phyloP scores from a whole-genome alignment of 1,284 basidiomycete species.

The Hypsizygus ulmarius region DNA sequence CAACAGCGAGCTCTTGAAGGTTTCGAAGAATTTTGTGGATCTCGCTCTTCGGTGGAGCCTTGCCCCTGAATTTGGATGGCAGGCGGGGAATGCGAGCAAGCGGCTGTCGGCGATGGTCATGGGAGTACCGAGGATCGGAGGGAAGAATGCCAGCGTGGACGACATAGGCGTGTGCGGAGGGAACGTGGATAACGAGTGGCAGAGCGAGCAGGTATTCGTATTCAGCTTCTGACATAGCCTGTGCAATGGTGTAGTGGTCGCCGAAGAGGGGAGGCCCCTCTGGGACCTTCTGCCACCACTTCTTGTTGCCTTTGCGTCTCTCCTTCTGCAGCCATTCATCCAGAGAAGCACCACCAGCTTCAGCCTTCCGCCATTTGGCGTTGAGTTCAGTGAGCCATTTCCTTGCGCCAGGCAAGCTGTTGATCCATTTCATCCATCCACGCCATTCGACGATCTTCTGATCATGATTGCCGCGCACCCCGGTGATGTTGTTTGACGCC shows the following conservation, averaged over 20 bases:
- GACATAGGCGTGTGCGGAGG: constrained; percentile 72
- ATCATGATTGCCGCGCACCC: constrained; percentile 91
- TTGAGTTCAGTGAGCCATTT: constrained; percentile 51
- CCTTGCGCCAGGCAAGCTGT: constrained; percentile 41
- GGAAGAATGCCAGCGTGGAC: constrained; percentile 84
- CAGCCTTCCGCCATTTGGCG: constrained; percentile 38
- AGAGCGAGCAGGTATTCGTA: constrained; percentile 68
- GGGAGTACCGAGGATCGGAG: constrained; percentile 54
- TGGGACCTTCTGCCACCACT: constrained; percentile 59
- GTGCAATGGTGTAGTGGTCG: constrained; percentile 75
- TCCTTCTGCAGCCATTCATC: constrained; percentile 45
- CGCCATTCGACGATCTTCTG: constrained; percentile 86
- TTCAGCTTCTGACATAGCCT: constrained; percentile 54
- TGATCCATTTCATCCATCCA: constrained; percentile 74
- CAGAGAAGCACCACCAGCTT: constrained; percentile 33
- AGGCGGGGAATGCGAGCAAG: constrained; percentile 56
- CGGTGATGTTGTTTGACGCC: constrained; percentile 56
- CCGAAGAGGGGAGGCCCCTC: constrained; percentile 69
- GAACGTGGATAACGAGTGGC: constrained; percentile 76
- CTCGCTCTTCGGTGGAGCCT: constrained; percentile 18
- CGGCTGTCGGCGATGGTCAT: constrained; percentile 58
- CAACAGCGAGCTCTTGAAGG: constrained; percentile 58
- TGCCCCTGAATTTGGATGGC: constrained; percentile 15
- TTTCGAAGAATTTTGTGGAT: constrained; percentile 34
- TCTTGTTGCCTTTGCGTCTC: constrained; percentile 31